Evolutionary conservation across 768 basidiomycete species (phyloP).

Genomic region (Leucosporidium yakuticum): DNA sequence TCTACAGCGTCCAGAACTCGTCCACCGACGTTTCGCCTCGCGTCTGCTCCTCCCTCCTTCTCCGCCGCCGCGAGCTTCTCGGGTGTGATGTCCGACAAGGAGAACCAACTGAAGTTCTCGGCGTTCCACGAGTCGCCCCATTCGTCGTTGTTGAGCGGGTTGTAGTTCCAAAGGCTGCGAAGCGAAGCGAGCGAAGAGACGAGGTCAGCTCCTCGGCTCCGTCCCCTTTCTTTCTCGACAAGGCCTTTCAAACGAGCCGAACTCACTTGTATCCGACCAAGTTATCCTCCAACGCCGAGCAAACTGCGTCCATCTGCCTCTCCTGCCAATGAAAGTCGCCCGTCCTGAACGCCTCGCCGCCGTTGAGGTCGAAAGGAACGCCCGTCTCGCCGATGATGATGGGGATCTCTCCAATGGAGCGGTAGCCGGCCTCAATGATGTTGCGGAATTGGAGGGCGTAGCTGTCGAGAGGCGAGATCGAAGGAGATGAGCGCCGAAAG

Average conservation of each 20-base stretch:
- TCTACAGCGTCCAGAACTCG: slow-evolving; percentile 72
- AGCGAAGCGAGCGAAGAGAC: background rate
- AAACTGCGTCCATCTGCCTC: slow-evolving; percentile 90
- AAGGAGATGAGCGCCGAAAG: background rate
- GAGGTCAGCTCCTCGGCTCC: background rate
- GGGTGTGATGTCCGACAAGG: slow-evolving; percentile 22
- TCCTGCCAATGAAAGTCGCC: slow-evolving; percentile 76
- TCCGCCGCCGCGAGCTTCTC: slow-evolving; percentile 32
- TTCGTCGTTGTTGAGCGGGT: slow-evolving; percentile 72
- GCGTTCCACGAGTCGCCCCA: slow-evolving; percentile 58
- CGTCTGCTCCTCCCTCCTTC: slow-evolving; percentile 52
- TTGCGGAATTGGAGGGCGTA: slow-evolving; percentile 74
- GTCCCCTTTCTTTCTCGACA: no score
- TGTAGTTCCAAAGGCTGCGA: slow-evolving; percentile 85
- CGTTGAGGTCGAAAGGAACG: slow-evolving; percentile 93
- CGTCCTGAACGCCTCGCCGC: slow-evolving; percentile 62
- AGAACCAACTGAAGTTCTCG: slow-evolving; percentile 95
- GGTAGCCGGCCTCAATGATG: slow-evolving; percentile 63
- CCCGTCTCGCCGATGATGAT: slow-evolving; percentile 88
- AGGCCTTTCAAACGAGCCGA: no score
- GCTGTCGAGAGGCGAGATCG: slow-evolving; percentile 19
- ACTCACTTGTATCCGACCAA: slow-evolving; percentile 68
- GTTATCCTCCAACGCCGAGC: slow-evolving; percentile 69
- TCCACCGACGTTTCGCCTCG: slow-evolving; percentile 74
- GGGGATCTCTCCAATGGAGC: slow-evolving; percentile 70